These are phyloP conservation scores for Colletotrichum simmondsii DNA, from an alignment of 2,329 filamentous ascomycete species.

Conservation along the genomic window DNA sequence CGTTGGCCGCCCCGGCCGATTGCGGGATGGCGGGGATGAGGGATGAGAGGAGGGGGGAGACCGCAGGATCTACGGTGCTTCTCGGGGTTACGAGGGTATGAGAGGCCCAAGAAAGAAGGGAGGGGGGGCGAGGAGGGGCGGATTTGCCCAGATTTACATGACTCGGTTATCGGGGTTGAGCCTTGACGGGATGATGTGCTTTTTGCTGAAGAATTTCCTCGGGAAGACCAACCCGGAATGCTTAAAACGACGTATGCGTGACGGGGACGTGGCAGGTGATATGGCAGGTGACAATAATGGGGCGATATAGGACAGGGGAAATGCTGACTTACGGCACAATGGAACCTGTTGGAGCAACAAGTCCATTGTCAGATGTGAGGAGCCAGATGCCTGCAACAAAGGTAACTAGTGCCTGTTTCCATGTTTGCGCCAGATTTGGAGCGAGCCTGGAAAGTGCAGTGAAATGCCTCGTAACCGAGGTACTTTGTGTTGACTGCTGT, in stretches of 20 bases:
- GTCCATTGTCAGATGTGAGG: neutral
- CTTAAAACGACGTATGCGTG: constrained; percentile 19
- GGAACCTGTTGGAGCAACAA: neutral
- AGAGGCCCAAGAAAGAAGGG: neutral
- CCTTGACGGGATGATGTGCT: neutral
- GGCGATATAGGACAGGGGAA: neutral
- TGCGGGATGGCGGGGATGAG: neutral
- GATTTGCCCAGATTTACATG: constrained; percentile 11
- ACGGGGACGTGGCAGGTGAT: constrained; percentile 4
- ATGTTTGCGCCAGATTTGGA: neutral
- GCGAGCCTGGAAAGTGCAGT: neutral
- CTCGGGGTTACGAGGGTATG: neutral
- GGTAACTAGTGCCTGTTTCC: neutral
- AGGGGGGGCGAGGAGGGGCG: neutral
- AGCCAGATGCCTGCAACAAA: neutral
- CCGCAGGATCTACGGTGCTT: constrained; percentile 1
- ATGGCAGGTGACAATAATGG: neutral
- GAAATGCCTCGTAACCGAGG: neutral
- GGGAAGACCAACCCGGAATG: neutral
- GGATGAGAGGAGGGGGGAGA: neutral
- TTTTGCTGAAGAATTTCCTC: constrained; percentile 14
- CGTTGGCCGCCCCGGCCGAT: neutral
- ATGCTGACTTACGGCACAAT: neutral
- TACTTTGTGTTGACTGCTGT: neutral
- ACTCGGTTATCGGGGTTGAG: constrained; percentile 28